Conservation (phyloP, 75 land plant species). For the Pinus tabuliformis region DNA sequence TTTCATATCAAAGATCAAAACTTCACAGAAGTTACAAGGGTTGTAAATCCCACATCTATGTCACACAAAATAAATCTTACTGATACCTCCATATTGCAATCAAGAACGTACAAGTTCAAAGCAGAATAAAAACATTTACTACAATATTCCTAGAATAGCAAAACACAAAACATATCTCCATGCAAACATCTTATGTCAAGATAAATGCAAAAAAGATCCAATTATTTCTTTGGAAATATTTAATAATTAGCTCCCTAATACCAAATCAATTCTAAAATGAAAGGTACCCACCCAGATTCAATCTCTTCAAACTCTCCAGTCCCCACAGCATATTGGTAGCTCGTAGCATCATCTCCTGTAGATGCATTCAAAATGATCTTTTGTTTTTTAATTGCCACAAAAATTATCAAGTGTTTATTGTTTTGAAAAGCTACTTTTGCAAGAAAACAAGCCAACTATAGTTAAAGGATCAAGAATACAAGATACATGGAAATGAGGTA, state of each 20-base stretch:
- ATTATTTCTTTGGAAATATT: neutral
- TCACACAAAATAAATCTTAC: too few species aligned
- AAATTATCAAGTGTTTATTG: neutral
- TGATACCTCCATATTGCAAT: too few species aligned
- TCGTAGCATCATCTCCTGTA: slow-evolving; percentile 34
- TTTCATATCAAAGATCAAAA: too few species aligned
- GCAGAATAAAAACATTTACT: too few species aligned
- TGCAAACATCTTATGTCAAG: neutral
- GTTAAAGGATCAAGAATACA: neutral
- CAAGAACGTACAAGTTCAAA: too few species aligned
- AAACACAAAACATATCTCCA: too few species aligned
- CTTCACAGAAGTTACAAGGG: too few species aligned
- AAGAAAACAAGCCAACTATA: neutral
- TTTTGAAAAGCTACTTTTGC: neutral
- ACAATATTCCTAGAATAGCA: too few species aligned
- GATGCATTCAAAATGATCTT: neutral
- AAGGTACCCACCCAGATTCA: slow-evolving; percentile 51
- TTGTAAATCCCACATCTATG: too few species aligned
- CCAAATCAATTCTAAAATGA: neutral
- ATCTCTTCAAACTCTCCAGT: slow-evolving; percentile 82
- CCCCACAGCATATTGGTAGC: slow-evolving; percentile 67
- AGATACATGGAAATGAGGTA: neutral
- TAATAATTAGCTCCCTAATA: too few species aligned
- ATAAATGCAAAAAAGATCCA: neutral
- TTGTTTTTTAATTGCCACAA: neutral